Evolutionary conservation across 192 early-diverging fungal genomes (phyloP), one percentile per base, ranked within the genome.

Genomic region (Podila horticola): DNA sequence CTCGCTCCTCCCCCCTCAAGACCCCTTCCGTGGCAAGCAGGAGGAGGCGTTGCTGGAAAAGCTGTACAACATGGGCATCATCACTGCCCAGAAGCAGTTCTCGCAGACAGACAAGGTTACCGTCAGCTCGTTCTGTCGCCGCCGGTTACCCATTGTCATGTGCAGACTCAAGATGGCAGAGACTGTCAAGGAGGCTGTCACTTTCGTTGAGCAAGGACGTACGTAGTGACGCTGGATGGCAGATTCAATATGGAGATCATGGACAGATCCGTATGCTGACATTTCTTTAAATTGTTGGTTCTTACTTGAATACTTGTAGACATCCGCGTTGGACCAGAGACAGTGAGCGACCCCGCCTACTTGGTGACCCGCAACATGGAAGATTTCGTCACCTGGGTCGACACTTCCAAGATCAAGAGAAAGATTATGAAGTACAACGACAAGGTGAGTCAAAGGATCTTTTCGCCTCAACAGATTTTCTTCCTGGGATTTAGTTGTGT

Each of bases 341-440:
- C 93, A 10, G 88, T 98, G 31, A 93, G 91, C 8, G 97, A 98
- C 69, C 94, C 96, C 9, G 96, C 96, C 8, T 98, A 82, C 64
- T 71, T 85, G 65, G 79, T 85, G 22, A 87, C 84, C 28, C 83
- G 95, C 22, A 95, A 92, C 69, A 93, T 97, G 90, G 97, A 98
- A 79, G 97, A 98, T 85, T 98, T 93, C 89, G 92, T 98, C 9
- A 97, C 97, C 2, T 98, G 97, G 97, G 95, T 97, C 15, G 95
- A 98, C 70, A 94, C 96, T n/a, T 96, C 94, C 66, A 95, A 95
- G 89, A 97, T 98, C 81, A 97, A 96, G 88, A 89, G 94, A 69
- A 97, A 97, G 94, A 95, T 98, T 74, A 87, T 96, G 76, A 97
- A 96, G 84, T 95, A 95, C 87, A 95, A 94, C 83, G 94, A 95